phyloP scores from a whole-genome alignment of 2,329 filamentous ascomycete genomes.

The Cladosporium sp. region DNA sequence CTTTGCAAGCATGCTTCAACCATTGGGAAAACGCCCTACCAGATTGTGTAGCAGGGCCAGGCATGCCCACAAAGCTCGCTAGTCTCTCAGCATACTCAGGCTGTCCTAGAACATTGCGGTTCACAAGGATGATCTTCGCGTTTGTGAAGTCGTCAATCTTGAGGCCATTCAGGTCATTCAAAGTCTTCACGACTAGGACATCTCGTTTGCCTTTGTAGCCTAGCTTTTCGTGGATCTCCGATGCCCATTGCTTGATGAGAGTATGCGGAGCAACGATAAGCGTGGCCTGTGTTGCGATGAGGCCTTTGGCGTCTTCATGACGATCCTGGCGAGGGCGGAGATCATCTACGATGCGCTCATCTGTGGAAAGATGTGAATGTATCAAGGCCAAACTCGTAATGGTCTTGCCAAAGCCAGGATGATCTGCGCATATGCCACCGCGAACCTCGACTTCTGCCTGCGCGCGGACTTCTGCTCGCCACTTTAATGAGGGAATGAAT shows the following conservation, averaged over 20 bases:
- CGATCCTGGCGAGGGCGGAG: not conserved
- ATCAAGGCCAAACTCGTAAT: slow-evolving; percentile 56
- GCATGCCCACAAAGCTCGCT: slow-evolving; percentile 47
- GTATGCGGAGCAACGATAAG: slow-evolving; percentile 56
- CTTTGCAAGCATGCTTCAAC: slow-evolving; percentile 36
- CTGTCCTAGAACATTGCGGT: slow-evolving; percentile 47
- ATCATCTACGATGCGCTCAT: not conserved
- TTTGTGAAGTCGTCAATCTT: slow-evolving; percentile 43
- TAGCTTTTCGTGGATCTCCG: slow-evolving; percentile 46
- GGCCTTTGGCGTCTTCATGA: slow-evolving; percentile 17
- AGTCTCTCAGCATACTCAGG: slow-evolving; percentile 47
- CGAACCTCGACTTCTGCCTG: slow-evolving; percentile 39
- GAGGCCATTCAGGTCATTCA: slow-evolving; percentile 36
- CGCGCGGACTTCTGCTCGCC: slow-evolving; percentile 55
- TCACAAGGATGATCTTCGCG: slow-evolving; percentile 54
- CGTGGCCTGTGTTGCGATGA: slow-evolving; percentile 52
- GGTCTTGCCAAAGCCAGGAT: slow-evolving; percentile 66
- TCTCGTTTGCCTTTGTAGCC: slow-evolving; percentile 41
- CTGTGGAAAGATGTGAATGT: slow-evolving; percentile 30
- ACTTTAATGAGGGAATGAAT: slow-evolving; percentile 40
- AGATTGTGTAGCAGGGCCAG: slow-evolving; percentile 36
- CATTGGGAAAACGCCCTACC: slow-evolving; percentile 52
- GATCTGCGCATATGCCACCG: slow-evolving; percentile 61
- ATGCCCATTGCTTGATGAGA: slow-evolving; percentile 55
- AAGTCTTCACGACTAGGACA: slow-evolving; percentile 42